Evolutionary conservation across 345 rosid species (phyloP), one percentile per base, ranked within the genome.

Genomic region (Ceriops decandra): DNA sequence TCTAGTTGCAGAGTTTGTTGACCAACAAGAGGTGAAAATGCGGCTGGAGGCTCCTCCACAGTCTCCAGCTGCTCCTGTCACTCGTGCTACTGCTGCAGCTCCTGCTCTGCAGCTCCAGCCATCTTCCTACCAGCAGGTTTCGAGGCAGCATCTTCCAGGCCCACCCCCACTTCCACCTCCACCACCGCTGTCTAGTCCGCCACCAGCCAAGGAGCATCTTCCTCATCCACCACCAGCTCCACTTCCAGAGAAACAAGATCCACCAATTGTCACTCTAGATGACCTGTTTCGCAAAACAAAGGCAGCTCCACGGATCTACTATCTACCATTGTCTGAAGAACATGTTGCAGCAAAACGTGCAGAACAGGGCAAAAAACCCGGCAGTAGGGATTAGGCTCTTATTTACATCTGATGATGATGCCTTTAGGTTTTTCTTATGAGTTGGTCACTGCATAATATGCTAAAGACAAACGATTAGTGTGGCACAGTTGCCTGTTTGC

Each of bases 221-320:
- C 79, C 80, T 53, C 92, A 71, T 64, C 96, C 84, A 7, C 92
- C 89, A 0, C 95, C 91, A 0, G 88, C 95, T 52, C 89, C 85
- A 52, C 83, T 64, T 61, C 76, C 83, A 2, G 96, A 88, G 82
- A 85, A 88, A 76, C 81, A 74, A 19, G 98, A 95, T 60, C 85
- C 92, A 27, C 95, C 98, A n/a, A 86, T 95, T 47, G 87, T 95
- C 36, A 92, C 99, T 20, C 84, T 92, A 20, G 98, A 95, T 72
- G 98, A 92, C 76, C 95, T 95, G 66, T 95, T 95, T 69, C 82
- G 85, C 76, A 95, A 95, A 83, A 95, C 98, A 56, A 90, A 85
- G 68, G 91, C 98, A 69, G 82, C 91, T 54, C 99, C 99, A 17
- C 84, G 97, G 76, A 92, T 95, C 76, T 95, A 95, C 75, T 95